Conservation (phyloP, 441 rosid genomes). For the Adansonia madagascariensis region DNA sequence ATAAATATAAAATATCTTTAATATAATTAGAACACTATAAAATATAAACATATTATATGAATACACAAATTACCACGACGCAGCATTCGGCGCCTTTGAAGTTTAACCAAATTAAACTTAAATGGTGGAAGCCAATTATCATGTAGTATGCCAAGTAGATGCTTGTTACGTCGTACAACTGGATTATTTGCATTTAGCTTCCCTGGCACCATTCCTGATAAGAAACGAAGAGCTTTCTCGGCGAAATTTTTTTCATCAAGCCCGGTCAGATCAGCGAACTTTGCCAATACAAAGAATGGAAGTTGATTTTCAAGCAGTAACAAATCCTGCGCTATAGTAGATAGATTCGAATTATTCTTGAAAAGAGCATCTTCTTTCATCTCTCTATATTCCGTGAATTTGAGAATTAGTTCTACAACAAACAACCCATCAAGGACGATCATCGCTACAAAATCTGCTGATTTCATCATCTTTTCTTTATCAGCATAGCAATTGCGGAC, state of each 20-base stretch:
- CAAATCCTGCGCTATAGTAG: background rate
- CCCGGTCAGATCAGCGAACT: background rate
- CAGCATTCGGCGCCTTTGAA: no score
- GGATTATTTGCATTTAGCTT: no score
- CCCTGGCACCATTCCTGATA: background rate
- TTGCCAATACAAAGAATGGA: background rate
- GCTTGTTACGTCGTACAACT: background rate
- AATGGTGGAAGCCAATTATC: background rate
- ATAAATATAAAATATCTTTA: no score
- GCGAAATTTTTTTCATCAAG: background rate
- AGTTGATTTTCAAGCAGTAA: background rate
- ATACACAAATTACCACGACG: no score
- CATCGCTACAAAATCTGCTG: background rate
- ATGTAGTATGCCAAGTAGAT: background rate
- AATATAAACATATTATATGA: no score
- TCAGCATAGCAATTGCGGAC: background rate
- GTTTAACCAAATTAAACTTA: no score
- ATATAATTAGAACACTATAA: no score
- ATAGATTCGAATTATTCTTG: slow-evolving; percentile 6
- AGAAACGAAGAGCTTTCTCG: background rate
- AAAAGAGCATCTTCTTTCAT: background rate
- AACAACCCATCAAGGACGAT: slow-evolving; percentile 3
- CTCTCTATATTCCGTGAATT: background rate
- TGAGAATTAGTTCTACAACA: background rate
- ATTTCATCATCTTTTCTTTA: background rate